Conservation (phyloP, 768 basidiomycete genomes). For the Boletus rubescentipes region DNA sequence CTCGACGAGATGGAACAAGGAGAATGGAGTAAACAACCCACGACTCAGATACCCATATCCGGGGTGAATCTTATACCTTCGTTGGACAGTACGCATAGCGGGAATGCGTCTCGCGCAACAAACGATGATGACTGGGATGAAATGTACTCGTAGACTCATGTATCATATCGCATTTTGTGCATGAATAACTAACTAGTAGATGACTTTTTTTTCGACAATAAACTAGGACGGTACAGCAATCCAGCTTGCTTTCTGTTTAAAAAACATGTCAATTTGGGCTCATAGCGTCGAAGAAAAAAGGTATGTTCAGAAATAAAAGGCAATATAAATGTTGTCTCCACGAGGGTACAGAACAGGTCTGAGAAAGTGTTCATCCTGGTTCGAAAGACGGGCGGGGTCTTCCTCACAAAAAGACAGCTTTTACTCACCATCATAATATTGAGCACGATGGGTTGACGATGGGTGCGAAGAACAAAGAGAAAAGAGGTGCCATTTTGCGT, state of each 20-base stretch:
- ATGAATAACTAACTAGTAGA: too few relatives aligned
- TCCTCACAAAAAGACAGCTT: background rate
- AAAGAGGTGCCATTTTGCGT: background rate
- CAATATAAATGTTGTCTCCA: conserved; percentile 29
- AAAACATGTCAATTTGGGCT: conserved; percentile 4
- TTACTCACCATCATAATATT: conserved; percentile 12
- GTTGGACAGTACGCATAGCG: conserved; percentile 6
- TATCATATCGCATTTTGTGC: too few relatives aligned
- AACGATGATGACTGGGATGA: conserved; percentile 63
- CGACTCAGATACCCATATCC: conserved; percentile 24
- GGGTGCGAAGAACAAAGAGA: background rate
- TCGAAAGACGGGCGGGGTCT: background rate
- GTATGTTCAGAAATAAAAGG: conserved; percentile 19
- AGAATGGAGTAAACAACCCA: conserved; percentile 2
- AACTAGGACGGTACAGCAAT: too few relatives aligned
- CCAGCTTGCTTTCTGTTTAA: conserved; percentile 1
- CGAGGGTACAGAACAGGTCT: conserved; percentile 32
- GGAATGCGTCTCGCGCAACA: conserved; percentile 22
- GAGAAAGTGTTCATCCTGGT: conserved; percentile 23
- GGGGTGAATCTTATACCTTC: conserved; percentile 20
- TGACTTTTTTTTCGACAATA: too few relatives aligned
- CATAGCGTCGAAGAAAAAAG: background rate
- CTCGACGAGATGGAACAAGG: conserved; percentile 52
- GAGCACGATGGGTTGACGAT: too few relatives aligned
- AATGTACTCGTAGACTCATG: conserved; percentile 48